Percentiles rank a stretch among this genome's conserved stretches.
Evolutionary conservation across 371 early-diverging fungal genomes (phyloP).

Genomic region (Saksenaea vasiformis): DNA sequence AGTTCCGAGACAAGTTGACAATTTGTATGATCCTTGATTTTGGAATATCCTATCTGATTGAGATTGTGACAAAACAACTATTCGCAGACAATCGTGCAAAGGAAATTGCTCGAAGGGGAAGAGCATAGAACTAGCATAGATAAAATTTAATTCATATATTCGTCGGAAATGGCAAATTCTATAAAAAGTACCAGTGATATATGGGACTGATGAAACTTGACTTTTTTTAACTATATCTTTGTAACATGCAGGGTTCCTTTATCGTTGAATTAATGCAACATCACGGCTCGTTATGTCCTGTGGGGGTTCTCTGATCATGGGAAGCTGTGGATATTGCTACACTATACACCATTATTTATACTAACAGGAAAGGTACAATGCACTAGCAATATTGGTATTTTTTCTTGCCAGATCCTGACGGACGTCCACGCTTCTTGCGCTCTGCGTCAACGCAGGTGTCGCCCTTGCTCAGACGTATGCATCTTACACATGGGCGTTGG

Average conservation of each 20-base stretch:
- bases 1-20: constrained; percentile 72
- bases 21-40: constrained; percentile 76
- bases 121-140: constrained; percentile 9
- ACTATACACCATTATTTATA: too few relatives aligned
- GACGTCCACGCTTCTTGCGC: constrained; percentile 62
- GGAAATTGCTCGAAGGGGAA: constrained; percentile 49
- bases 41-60: constrained; percentile 68
- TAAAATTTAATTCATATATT: too few relatives aligned
- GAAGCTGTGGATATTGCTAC: too few relatives aligned
- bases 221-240: too few relatives aligned
- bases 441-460: constrained; percentile 59
- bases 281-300: too few relatives aligned
- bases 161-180: too few relatives aligned
- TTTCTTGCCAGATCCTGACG: constrained; percentile 48
- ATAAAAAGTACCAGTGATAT: too few relatives aligned
- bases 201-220: too few relatives aligned
- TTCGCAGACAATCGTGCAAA: constrained; percentile 79
- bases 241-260: too few relatives aligned
- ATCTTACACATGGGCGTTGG: constrained; percentile 60
- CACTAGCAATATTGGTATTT: constrained; percentile 3
- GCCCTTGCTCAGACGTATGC: constrained; percentile 51
- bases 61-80: constrained; percentile 57
- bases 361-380: too few relatives aligned
- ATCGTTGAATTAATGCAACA: too few relatives aligned
- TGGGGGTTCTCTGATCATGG: too few relatives aligned